Conservation (phyloP, 441 rosid genomes). For the Populus hybrid region DNA sequence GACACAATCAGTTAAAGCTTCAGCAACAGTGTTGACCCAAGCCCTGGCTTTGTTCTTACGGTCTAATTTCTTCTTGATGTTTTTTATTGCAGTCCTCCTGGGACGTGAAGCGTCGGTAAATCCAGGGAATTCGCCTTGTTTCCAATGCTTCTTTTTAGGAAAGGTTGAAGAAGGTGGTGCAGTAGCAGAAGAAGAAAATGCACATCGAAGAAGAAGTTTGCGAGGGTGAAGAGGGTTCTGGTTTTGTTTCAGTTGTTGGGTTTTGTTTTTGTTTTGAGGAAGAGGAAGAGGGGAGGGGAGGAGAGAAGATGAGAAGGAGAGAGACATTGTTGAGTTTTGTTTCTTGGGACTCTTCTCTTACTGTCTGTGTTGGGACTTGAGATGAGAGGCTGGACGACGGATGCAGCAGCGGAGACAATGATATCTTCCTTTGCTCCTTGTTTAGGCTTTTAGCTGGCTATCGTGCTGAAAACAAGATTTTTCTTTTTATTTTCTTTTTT, state of each 20-base stretch:
- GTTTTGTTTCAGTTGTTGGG: constrained; percentile 1
- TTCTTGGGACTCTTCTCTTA: background rate
- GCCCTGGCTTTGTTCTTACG: constrained; percentile 55
- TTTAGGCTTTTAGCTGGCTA: background rate
- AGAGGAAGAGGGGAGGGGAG: constrained; percentile 38
- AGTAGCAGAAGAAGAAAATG: constrained; percentile 27
- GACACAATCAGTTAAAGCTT: constrained; percentile 65
- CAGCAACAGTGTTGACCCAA: constrained; percentile 75
- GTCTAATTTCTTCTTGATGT: constrained; percentile 71
- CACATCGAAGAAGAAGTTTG: constrained; percentile 27
- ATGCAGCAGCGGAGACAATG: background rate
- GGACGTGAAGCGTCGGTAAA: constrained; percentile 29
- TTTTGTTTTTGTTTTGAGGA: constrained; percentile 17
- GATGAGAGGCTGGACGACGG: background rate
- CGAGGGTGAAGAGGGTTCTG: constrained; percentile 7
- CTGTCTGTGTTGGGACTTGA: background rate
- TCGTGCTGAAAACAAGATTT: background rate
- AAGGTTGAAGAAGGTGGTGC: constrained; percentile 5
- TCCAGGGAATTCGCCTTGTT: constrained; percentile 76
- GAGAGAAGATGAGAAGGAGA: constrained; percentile 62
- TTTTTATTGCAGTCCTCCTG: constrained; percentile 56
- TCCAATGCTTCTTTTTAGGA: constrained; percentile 64
- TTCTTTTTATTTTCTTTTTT: too few relatives aligned
- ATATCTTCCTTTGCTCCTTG: background rate
- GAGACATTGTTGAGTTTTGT: constrained; percentile 24